Evolutionary conservation across 2,329 filamentous ascomycete genomes (phyloP).

Genomic region (Cytospora piceicola): DNA sequence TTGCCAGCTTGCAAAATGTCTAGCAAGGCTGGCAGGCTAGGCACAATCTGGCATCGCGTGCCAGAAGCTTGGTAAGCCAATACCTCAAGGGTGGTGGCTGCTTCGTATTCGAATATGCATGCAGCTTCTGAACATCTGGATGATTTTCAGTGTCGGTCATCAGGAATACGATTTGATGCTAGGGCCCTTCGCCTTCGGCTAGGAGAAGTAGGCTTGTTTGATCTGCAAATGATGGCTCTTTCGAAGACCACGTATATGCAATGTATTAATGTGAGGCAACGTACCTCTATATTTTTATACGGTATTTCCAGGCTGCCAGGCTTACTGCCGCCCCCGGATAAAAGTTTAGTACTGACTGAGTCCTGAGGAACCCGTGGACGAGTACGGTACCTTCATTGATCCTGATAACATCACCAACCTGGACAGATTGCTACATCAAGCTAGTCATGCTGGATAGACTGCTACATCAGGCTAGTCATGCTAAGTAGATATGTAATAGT

Average conservation of each 20-base stretch:
- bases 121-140: slow-evolving; percentile 12
- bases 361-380: no score
- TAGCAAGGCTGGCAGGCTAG: not conserved
- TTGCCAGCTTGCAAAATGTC: not conserved
- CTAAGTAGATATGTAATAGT: not conserved
- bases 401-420: no score
- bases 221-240: not conserved
- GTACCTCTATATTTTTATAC: not conserved
- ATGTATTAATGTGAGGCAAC: not conserved
- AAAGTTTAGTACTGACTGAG: no score
- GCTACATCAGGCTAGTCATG: not conserved
- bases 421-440: not conserved
- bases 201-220: not conserved
- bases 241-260: not conserved
- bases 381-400: no score
- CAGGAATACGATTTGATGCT: slow-evolving; percentile 18
- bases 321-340: not conserved
- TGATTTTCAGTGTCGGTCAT: not conserved
- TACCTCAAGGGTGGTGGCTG: slow-evolving; percentile 4
- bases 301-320: not conserved
- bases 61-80: slow-evolving; percentile 18
- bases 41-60: not conserved
- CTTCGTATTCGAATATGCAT: slow-evolving; percentile 26
- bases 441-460: not conserved
- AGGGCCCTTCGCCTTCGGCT: not conserved